These are phyloP conservation scores for Adenanthera pavonina DNA, from an alignment of 306 rosid species.

Conservation along the genomic window DNA sequence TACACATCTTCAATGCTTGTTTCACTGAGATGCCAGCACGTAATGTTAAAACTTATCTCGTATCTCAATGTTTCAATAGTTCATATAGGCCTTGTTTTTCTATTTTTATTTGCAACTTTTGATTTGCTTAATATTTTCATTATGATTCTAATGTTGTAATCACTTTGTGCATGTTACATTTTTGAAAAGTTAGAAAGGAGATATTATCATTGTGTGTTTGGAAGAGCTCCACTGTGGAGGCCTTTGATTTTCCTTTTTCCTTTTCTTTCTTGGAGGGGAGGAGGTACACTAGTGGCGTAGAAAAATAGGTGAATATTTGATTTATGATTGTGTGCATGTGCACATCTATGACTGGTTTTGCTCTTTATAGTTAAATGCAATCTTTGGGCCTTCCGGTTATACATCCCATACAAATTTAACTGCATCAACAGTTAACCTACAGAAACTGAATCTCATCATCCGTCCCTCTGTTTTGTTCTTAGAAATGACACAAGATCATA, in stretches of 20 bases:
- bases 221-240: not conserved
- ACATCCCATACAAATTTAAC: not conserved
- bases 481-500: not conserved
- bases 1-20: not conserved
- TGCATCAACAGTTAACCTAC: slow-evolving; percentile 8
- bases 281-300: not conserved
- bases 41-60: not conserved
- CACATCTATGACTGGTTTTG: not conserved
- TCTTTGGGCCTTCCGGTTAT: slow-evolving; percentile 15
- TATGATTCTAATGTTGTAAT: not conserved
- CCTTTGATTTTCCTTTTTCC: not conserved
- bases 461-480: slow-evolving; percentile 3
- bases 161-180: not conserved
- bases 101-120: not conserved
- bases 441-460: slow-evolving; percentile 9
- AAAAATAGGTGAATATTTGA: not conserved
- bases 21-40: not conserved
- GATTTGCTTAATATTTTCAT: not conserved
- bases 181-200: not conserved
- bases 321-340: slow-evolving; percentile 24
- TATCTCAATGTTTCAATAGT: not conserved
- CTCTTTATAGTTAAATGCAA: slow-evolving; percentile 18
- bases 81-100: not conserved
- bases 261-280: not conserved
- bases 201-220: not conserved